Evolutionary conservation across 1,284 basidiomycete species (phyloP).

Genomic region (Coniferiporia weirii): DNA sequence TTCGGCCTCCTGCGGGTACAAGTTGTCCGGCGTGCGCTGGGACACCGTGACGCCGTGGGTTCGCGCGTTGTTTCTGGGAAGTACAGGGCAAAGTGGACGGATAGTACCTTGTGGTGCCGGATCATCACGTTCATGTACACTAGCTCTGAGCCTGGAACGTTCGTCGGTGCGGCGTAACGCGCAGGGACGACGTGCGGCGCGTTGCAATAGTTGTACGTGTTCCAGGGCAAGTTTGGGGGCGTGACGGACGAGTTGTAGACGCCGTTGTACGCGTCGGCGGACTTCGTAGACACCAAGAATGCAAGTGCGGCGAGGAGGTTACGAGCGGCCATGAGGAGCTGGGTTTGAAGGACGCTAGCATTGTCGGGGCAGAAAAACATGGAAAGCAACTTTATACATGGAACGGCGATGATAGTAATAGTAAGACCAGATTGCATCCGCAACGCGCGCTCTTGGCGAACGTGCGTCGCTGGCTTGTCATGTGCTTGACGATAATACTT

Average conservation of each 20-base stretch:
- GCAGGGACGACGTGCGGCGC: slow-evolving; percentile 42
- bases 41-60: background rate
- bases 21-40: slow-evolving; percentile 40
- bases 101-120: slow-evolving; percentile 42
- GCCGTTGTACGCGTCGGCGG: slow-evolving; percentile 18
- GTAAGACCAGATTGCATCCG: no score
- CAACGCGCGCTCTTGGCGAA: no score
- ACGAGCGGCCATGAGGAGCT: background rate
- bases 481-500: no score
- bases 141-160: slow-evolving; percentile 27
- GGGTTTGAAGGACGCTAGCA: no score
- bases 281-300: background rate
- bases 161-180: slow-evolving; percentile 31
- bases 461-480: no score
- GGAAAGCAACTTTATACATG: no score
- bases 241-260: slow-evolving; percentile 40
- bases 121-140: slow-evolving; percentile 40
- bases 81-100: background rate
- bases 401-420: no score
- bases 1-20: slow-evolving; percentile 42
- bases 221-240: slow-evolving; percentile 37
- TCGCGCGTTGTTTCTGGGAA: background rate
- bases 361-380: no score
- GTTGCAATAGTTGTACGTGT: slow-evolving; percentile 53
- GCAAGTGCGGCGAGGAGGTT: background rate